These are phyloP conservation scores for Tricholomella constricta DNA, from an alignment of 768 basidiomycete genomes.

Conservation along the genomic window DNA sequence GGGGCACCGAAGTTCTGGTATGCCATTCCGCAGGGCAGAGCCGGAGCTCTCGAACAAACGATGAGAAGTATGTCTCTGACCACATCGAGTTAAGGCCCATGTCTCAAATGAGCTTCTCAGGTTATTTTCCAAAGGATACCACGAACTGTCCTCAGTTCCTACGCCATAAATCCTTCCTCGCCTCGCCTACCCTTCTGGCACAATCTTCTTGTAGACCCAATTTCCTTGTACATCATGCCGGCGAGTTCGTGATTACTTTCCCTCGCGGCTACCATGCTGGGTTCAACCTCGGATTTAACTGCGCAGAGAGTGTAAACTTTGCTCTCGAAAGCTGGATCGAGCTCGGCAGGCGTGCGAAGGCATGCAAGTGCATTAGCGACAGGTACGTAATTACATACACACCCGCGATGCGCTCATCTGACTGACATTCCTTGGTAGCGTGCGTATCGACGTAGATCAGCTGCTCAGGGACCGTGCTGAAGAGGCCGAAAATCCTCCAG, in stretches of 20 bases:
- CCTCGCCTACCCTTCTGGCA: constrained; percentile 81
- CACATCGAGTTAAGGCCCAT: neutral
- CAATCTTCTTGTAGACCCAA: constrained; percentile 83
- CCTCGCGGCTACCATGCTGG: constrained; percentile 96
- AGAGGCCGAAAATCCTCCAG: constrained; percentile 34
- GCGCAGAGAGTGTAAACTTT: constrained; percentile 97
- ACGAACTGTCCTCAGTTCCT: constrained; percentile 90
- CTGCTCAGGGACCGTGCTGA: constrained; percentile 68
- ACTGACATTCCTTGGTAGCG: constrained; percentile 47
- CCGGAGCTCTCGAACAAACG: constrained; percentile 79
- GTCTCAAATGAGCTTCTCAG: constrained; percentile 36
- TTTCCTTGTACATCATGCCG: constrained; percentile 85
- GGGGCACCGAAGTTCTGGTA: constrained; percentile 99
- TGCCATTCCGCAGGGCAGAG: constrained; percentile 86
- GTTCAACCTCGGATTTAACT: constrained; percentile 95
- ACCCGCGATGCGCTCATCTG: neutral
- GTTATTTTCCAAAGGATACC: constrained; percentile 87
- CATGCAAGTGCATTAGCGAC: constrained; percentile 70
- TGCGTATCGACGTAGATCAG: constrained; percentile 91
- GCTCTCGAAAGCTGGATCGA: constrained; percentile 95
- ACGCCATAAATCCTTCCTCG: constrained; percentile 94
- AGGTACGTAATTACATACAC: constrained; percentile 52
- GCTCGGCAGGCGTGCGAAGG: constrained; percentile 78
- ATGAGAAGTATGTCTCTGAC: constrained; percentile 68
- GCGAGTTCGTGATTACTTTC: constrained; percentile 96